A percentile compares a stretch with the other conserved stretches of the same genome.
Conservation (phyloP, 371 early-diverging fungal genomes). For the Umbelopsis sp. region DNA sequence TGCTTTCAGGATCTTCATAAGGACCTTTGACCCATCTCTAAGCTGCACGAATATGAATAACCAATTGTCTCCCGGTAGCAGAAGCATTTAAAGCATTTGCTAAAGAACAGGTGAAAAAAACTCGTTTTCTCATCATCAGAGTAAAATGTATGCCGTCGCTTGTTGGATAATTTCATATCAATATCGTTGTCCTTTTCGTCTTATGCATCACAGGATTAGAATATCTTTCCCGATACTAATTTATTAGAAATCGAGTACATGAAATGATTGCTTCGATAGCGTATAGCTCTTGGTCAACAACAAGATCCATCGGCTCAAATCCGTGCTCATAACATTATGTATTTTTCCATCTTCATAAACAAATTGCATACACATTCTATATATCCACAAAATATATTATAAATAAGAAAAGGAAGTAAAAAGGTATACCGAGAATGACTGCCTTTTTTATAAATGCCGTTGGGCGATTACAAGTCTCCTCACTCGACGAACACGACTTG, state of each 20-base stretch:
- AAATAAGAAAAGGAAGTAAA: background rate
- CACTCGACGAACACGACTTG: too few relatives aligned
- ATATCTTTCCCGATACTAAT: too few relatives aligned
- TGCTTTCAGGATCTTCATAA: constrained; percentile 28
- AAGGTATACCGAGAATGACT: background rate
- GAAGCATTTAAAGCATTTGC: constrained; percentile 25
- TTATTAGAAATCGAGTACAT: too few relatives aligned
- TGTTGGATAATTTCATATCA: constrained; percentile 19
- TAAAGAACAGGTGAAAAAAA: constrained; percentile 30
- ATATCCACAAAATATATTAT: background rate
- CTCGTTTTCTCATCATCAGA: constrained; percentile 27
- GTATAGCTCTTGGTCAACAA: constrained; percentile 29
- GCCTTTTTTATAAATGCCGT: too few relatives aligned
- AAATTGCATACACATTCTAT: constrained; percentile 21
- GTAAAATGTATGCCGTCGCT: constrained; percentile 29
- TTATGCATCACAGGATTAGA: too few relatives aligned
- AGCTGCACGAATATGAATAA: constrained; percentile 26
- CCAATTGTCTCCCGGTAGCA: constrained; percentile 27
- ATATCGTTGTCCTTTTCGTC: too few relatives aligned
- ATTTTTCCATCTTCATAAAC: constrained; percentile 19
- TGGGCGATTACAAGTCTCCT: too few relatives aligned
- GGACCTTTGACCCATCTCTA: constrained; percentile 31
- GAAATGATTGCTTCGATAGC: constrained; percentile 18
- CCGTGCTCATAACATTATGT: constrained; percentile 26
- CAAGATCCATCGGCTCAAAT: constrained; percentile 30